phyloP scores from a whole-genome alignment of 1,284 basidiomycete species.

The Ceratobasidium sp. region DNA sequence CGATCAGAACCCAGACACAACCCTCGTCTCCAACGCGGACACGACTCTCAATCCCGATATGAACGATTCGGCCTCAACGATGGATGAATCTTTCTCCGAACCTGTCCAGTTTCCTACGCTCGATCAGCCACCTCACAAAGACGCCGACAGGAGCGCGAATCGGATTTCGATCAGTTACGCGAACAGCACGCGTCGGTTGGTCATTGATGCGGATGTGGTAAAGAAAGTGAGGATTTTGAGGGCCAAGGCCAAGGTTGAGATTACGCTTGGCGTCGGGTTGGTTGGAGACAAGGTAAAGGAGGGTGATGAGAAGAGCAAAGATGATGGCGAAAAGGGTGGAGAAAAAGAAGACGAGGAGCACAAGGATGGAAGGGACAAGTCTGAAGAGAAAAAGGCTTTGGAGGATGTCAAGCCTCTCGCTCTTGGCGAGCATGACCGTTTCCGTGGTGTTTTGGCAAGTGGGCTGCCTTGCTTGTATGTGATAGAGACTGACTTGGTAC shows the following conservation, averaged over 20 bases:
- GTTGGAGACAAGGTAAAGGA: constrained; percentile 22
- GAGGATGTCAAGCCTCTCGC: constrained; percentile 37
- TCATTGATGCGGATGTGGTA: constrained; percentile 88
- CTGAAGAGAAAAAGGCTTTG: constrained; percentile 28
- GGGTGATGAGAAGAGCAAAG: constrained; percentile 17
- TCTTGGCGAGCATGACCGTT: constrained; percentile 42
- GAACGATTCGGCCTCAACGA: background rate
- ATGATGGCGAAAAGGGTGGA: constrained; percentile 35
- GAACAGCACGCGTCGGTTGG: constrained; percentile 81
- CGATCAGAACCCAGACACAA: background rate
- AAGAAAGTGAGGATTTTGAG: constrained; percentile 82
- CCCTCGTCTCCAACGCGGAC: background rate
- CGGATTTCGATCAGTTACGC: constrained; percentile 91
- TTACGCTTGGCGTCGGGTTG: constrained; percentile 56
- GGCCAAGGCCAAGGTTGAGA: constrained; percentile 84
- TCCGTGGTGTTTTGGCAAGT: constrained; percentile 48
- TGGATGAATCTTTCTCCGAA: constrained; percentile 22
- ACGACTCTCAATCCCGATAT: background rate
- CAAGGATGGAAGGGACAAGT: constrained; percentile 19
- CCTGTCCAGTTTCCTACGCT: constrained; percentile 27
- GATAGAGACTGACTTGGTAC: constrained; percentile 12
- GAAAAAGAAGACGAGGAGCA: constrained; percentile 39
- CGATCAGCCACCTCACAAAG: background rate
- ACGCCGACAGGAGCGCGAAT: constrained; percentile 47
- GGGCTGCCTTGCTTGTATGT: constrained; percentile 11